Percentiles rank a stretch among this genome's conserved stretches.
Conservation (phyloP, 306 rosid genomes). For the Castanopsis chinensis region DNA sequence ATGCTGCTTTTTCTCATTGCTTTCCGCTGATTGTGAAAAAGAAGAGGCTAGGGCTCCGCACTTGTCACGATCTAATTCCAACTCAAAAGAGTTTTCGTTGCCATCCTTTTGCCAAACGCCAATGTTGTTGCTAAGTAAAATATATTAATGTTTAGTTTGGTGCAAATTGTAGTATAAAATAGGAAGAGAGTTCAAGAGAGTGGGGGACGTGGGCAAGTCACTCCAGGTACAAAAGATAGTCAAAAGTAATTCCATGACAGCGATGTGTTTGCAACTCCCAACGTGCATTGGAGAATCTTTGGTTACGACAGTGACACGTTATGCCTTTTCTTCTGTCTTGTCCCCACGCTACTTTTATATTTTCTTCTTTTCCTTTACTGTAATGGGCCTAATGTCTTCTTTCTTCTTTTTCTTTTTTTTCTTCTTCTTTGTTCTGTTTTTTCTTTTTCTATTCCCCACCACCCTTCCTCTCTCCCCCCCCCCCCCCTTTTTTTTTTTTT, state of each 20-base stretch:
- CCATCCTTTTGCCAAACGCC: no score
- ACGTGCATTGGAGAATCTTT: constrained; percentile 4
- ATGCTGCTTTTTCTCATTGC: no score
- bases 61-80: no score
- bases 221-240: neutral
- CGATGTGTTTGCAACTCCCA: constrained; percentile 13
- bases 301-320: constrained; percentile 2
- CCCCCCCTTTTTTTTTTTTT: neutral
- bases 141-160: no score
- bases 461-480: no score
- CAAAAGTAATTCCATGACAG: constrained; percentile 29
- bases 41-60: no score
- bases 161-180: neutral
- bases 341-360: no score
- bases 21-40: no score
- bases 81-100: no score
- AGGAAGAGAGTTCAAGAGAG: neutral
- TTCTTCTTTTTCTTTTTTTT: neutral
- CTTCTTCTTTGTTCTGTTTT: neutral
- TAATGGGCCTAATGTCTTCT: no score
- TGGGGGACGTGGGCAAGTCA: neutral
- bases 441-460: no score
- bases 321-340: neutral
- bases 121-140: no score
- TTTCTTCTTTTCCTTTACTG: neutral